Conservation (phyloP, 2,329 filamentous ascomycete genomes). For the Fusarium devonianum region DNA sequence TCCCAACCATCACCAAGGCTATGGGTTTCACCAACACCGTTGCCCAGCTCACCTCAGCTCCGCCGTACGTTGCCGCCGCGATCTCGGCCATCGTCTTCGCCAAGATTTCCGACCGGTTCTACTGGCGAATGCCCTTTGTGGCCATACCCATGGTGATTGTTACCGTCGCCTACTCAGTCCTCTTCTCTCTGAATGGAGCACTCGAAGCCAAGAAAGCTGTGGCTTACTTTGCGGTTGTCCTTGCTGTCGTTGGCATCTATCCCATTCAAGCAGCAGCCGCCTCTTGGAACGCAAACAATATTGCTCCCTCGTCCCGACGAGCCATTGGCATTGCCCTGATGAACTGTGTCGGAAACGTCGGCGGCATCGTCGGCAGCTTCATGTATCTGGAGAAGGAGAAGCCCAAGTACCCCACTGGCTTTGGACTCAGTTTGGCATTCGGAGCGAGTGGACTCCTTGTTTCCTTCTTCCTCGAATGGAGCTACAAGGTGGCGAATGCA, state of each 20-base stretch:
- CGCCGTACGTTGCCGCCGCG: conserved; percentile 67
- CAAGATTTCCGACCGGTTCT: conserved; percentile 70
- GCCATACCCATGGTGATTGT: conserved; percentile 32
- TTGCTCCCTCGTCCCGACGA: conserved; percentile 43
- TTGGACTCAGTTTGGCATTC: conserved; percentile 47
- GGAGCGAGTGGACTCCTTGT: conserved; percentile 42
- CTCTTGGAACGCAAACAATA: conserved; percentile 38
- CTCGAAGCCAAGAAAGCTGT: conserved; percentile 32
- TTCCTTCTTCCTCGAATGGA: conserved; percentile 43
- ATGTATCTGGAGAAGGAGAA: conserved; percentile 41
- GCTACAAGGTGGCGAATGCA: conserved; percentile 42
- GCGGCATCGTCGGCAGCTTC: conserved; percentile 42
- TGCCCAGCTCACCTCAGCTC: conserved; percentile 57
- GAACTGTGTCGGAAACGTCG: conserved; percentile 42
- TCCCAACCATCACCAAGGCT: conserved; percentile 36
- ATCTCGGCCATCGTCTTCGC: conserved; percentile 69
- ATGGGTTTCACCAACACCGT: conserved; percentile 41
- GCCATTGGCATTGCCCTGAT: conserved; percentile 43
- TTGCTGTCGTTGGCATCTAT: conserved; percentile 34
- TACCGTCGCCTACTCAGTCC: conserved; percentile 30
- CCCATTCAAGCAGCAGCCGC: conserved; percentile 35
- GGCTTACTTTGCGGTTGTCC: conserved; percentile 30
- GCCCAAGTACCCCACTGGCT: conserved; percentile 59
- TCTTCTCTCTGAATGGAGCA: conserved; percentile 30
- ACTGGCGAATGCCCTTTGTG: conserved; percentile 39